A percentile compares a stretch with the other conserved stretches of the same genome.
These are phyloP conservation scores for Boletus rubroflammeus DNA, from an alignment of 768 basidiomycete species.

Conservation along the genomic window DNA sequence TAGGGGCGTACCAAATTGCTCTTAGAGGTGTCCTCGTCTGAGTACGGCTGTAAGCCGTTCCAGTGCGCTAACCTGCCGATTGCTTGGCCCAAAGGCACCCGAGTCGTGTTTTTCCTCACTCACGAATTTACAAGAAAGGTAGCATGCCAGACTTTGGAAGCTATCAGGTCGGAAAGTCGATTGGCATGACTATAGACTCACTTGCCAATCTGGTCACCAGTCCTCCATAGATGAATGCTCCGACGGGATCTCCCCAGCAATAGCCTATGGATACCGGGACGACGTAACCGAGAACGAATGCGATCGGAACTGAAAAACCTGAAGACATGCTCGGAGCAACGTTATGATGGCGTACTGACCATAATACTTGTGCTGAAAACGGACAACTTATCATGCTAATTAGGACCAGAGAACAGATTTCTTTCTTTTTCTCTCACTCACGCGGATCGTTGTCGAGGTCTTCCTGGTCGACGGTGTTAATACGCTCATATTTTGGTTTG, in stretches of 20 bases:
- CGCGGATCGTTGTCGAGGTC: conserved; percentile 4
- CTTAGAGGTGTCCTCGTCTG: conserved; percentile 12
- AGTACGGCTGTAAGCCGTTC: conserved; percentile 11
- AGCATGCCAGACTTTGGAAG: conserved; percentile 5
- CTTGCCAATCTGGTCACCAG: conserved; percentile 8
- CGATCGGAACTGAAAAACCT: conserved; percentile 8
- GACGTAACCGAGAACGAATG: conserved; percentile 1
- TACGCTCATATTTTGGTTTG: conserved; percentile 8
- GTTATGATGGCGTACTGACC: neutral
- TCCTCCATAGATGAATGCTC: conserved; percentile 9
- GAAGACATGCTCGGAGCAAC: neutral
- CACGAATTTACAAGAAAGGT: conserved; percentile 12
- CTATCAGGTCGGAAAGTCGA: neutral
- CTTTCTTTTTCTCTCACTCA: conserved; percentile 3
- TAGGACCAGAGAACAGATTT: neutral
- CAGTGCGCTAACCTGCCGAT: conserved; percentile 7
- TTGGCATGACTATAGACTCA: neutral
- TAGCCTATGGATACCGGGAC: conserved; percentile 1
- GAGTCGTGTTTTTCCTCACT: neutral
- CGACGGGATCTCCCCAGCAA: conserved; percentile 9
- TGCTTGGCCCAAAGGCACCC: neutral
- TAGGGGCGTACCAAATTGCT: conserved; percentile 3
- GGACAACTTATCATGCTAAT: conserved; percentile 1
- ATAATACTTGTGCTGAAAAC: conserved; percentile 10
- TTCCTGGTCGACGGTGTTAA: conserved; percentile 4